Base-by-base conservation (phyloP, 257 asterid species). In the Pogostemon cablin region DNA sequence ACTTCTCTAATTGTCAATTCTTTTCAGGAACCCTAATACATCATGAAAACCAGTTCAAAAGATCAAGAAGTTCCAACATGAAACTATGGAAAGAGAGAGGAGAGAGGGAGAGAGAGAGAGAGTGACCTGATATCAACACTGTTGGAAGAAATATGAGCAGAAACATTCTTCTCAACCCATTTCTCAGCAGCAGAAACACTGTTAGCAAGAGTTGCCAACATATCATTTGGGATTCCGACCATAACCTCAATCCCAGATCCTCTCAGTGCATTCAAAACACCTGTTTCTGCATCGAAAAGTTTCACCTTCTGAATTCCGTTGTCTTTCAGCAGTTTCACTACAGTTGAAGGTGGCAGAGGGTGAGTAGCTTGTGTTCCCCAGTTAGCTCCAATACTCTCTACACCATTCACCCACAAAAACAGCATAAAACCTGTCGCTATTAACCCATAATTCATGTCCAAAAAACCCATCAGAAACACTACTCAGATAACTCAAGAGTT, bases 221-320 rank as follows among this genome's bases (percentile, higher is more conserved):
- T 86, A 0, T 93, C 98, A 75, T 90, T 93, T 7, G 98, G 98
- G 43, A 93, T 93, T 15, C 98, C 98, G 56, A 90, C 97, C 97
- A 90, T 93, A 7, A 93, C 96, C 80, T 93, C 86, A 70, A 93
- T 83, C 66, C 96, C 95, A 2, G 98, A 93, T 1, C 97, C 98
- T 65, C 92, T 72, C 2, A 93, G 84, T 32, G 96, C 89, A 37
- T 61, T 72, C 63, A 93, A 61, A 67, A 78, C 85, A 3, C 73
- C 75, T 0, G 83, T 54, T 54, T 93, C 98, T 0, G 98, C 97
- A 70, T 93, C 98, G 79, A 93, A 93, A 32, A 93, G 88, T 75
- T 93, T 93, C 75, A 90, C 91, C 73, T 90, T 88, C 69, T 87
- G 86, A 72, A 93, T 80, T 10, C 97, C 96, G 68, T 93, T 93